A percentile compares a stretch with the other conserved stretches of the same genome.
Conservation (phyloP, 306 rosid species). For the Crotalaria pallida region DNA sequence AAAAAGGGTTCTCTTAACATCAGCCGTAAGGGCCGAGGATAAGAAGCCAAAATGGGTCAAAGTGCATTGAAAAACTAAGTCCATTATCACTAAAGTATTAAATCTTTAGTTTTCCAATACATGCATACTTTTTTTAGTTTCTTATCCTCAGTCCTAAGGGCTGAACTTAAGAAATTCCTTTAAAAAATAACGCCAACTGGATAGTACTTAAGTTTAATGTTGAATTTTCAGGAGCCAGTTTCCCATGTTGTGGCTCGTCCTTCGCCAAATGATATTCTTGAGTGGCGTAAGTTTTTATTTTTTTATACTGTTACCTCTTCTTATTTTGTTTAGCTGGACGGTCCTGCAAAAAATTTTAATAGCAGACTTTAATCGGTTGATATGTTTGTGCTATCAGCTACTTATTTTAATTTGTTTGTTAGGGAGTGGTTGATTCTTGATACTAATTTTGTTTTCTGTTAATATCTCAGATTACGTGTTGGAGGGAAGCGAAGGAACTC, state of each 20-base stretch:
- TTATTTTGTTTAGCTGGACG: not conserved
- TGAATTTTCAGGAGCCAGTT: slow-evolving; percentile 75
- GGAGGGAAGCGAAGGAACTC: slow-evolving; percentile 99
- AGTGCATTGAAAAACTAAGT: too few relatives aligned
- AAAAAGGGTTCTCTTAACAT: too few relatives aligned
- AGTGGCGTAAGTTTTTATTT: slow-evolving; percentile 81
- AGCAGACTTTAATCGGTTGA: not conserved
- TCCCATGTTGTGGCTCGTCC: slow-evolving; percentile 94
- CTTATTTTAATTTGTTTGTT: slow-evolving; percentile 9
- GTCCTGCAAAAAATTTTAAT: not conserved
- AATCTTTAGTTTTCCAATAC: too few relatives aligned
- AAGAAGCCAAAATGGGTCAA: too few relatives aligned
- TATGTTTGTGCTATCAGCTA: not conserved
- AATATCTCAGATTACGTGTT: slow-evolving; percentile 70
- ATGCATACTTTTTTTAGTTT: too few relatives aligned
- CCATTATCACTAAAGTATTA: too few relatives aligned
- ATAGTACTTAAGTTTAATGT: slow-evolving; percentile 25
- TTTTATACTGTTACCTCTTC: not conserved
- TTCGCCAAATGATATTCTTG: slow-evolving; percentile 89
- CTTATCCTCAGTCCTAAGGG: too few relatives aligned
- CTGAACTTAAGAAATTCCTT: too few relatives aligned
- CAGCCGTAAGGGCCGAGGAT: too few relatives aligned
- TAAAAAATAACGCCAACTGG: not conserved
- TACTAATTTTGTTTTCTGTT: slow-evolving; percentile 21
- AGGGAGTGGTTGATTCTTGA: not conserved